Evolutionary conservation across 768 basidiomycete species (phyloP).

Genomic region (Tremella fuciformis): DNA sequence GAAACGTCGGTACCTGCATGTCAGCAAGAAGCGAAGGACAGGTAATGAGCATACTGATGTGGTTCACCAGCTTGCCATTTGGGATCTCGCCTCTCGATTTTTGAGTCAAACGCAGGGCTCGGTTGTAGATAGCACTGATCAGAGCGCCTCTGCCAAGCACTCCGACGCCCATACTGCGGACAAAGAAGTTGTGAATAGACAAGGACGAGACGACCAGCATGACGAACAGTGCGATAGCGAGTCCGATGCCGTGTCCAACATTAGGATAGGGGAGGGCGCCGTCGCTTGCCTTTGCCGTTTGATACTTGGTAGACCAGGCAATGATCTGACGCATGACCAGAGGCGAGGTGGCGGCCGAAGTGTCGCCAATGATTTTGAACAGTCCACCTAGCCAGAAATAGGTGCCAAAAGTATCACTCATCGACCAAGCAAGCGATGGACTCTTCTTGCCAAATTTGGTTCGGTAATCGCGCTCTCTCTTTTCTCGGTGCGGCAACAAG

Average conservation of each 20-base stretch:
- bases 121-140: slow-evolving; percentile 80
- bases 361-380: slow-evolving; percentile 51
- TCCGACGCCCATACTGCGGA: slow-evolving; percentile 68
- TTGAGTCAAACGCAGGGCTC: slow-evolving; percentile 66
- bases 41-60: slow-evolving; percentile 57
- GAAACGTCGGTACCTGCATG: slow-evolving; percentile 54
- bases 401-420: slow-evolving; percentile 46
- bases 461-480: slow-evolving; percentile 44
- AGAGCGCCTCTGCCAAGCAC: slow-evolving; percentile 79
- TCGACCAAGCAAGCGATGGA: slow-evolving; percentile 46
- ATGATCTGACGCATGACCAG: slow-evolving; percentile 45
- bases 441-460: slow-evolving; percentile 44
- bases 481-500: slow-evolving; percentile 57
- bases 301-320: slow-evolving; percentile 32
- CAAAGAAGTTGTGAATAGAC: slow-evolving; percentile 78
- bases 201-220: slow-evolving; percentile 68
- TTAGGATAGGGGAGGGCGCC: slow-evolving; percentile 49
- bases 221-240: slow-evolving; percentile 66
- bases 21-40: too few relatives aligned
- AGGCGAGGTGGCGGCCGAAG: slow-evolving; percentile 53
- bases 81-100: slow-evolving; percentile 74
- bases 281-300: slow-evolving; percentile 14
- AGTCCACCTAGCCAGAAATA: slow-evolving; percentile 55
- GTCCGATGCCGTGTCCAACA: slow-evolving; percentile 66
- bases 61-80: slow-evolving; percentile 86